These are phyloP conservation scores for Plectosphaerella plurivora DNA, from an alignment of 2,329 filamentous ascomycete genomes.

Conservation along the genomic window DNA sequence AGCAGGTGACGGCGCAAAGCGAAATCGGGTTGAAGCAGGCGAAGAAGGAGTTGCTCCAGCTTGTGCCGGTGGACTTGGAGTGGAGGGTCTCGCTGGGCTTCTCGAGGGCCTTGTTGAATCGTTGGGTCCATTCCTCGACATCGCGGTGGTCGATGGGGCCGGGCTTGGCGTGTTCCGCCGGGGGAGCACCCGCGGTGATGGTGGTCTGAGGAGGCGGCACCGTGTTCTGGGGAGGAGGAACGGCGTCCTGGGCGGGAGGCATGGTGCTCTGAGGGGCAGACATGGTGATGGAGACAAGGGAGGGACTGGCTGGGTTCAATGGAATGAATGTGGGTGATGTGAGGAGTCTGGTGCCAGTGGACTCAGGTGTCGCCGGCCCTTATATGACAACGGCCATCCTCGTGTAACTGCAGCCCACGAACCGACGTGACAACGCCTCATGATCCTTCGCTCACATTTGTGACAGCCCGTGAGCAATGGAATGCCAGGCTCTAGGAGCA, in stretches of 20 bases:
- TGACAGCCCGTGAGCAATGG: no score
- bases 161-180: background rate
- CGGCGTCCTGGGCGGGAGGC: background rate
- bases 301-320: background rate
- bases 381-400: no score
- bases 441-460: no score
- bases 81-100: conserved; percentile 36
- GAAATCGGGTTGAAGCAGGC: conserved; percentile 39
- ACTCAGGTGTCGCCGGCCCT: no score
- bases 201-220: no score
- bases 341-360: no score
- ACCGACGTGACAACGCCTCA: no score
- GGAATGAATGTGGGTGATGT: background rate
- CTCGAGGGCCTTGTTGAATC: conserved; percentile 37
- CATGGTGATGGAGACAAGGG: background rate
- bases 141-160: conserved; percentile 36
- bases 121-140: conserved; percentile 37
- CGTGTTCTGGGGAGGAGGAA: no score
- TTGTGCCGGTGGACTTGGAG: conserved; percentile 30
- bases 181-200: no score
- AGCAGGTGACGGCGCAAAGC: conserved; percentile 39
- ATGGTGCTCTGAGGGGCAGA: background rate
- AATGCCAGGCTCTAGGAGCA: background rate
- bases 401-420: no score
- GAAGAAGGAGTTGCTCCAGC: conserved; percentile 37